These are phyloP conservation scores for Fusarium secorum DNA, from an alignment of 2,329 filamentous ascomycete species.

Conservation along the genomic window DNA sequence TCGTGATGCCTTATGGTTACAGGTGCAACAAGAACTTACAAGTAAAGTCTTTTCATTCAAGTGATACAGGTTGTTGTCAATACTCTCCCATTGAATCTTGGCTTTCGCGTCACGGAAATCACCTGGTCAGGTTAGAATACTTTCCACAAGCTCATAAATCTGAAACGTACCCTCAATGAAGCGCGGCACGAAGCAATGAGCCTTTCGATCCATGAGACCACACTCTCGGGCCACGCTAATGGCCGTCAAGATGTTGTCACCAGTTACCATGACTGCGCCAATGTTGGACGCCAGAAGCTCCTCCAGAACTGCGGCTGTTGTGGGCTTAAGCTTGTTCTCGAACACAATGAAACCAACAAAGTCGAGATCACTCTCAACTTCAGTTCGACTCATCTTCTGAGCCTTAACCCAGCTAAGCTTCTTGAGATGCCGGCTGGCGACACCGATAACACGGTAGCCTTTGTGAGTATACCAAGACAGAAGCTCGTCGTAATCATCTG, in stretches of 20 bases:
- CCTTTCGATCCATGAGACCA: slow-evolving; percentile 77
- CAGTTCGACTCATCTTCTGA: slow-evolving; percentile 88
- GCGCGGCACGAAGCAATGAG: slow-evolving; percentile 92
- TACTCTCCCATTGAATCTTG: slow-evolving; percentile 86
- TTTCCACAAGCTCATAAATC: neutral
- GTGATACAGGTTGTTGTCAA: slow-evolving; percentile 82
- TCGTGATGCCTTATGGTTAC: neutral
- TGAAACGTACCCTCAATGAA: slow-evolving; percentile 72
- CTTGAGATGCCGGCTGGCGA: slow-evolving; percentile 85
- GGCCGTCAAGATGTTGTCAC: slow-evolving; percentile 96
- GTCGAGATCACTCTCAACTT: slow-evolving; percentile 83
- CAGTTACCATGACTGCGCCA: slow-evolving; percentile 93
- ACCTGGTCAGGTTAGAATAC: slow-evolving; percentile 53
- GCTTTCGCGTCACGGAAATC: slow-evolving; percentile 76
- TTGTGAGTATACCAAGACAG: slow-evolving; percentile 92
- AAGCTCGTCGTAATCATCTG: slow-evolving; percentile 87
- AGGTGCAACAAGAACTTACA: slow-evolving; percentile 49
- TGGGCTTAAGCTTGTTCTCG: slow-evolving; percentile 96
- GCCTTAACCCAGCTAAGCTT: slow-evolving; percentile 94
- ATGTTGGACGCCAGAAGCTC: slow-evolving; percentile 87
- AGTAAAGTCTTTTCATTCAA: slow-evolving; percentile 81
- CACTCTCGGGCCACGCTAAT: slow-evolving; percentile 96
- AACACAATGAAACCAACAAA: slow-evolving; percentile 98
- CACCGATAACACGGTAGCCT: slow-evolving; percentile 95
- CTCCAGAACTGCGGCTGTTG: slow-evolving; percentile 79